Evolutionary conservation across 2,329 filamentous ascomycete species (phyloP).

Genomic region (Trichoderma semiorbis): DNA sequence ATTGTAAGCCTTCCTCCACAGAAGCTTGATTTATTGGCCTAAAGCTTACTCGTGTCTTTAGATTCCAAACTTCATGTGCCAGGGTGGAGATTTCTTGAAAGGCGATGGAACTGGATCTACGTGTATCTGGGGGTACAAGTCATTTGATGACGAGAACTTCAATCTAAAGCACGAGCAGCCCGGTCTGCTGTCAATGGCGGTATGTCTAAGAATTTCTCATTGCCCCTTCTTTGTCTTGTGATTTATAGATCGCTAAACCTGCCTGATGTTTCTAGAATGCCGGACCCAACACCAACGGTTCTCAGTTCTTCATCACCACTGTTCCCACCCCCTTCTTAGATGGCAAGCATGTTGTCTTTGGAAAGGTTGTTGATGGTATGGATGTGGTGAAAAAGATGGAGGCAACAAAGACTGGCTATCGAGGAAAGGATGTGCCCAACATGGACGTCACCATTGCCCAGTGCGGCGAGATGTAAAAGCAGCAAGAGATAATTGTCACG

Average conservation of each 20-base stretch:
- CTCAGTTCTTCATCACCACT: slow-evolving; percentile 96
- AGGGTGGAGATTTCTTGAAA: slow-evolving; percentile 93
- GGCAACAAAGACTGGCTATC: slow-evolving; percentile 74
- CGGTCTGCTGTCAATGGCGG: slow-evolving; percentile 89
- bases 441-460: slow-evolving; percentile 79
- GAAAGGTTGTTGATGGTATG: slow-evolving; percentile 83
- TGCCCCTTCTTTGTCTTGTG: background rate
- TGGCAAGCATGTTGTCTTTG: slow-evolving; percentile 93
- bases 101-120: slow-evolving; percentile 87
- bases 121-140: slow-evolving; percentile 80
- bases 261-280: slow-evolving; percentile 61
- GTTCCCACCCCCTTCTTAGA: slow-evolving; percentile 83
- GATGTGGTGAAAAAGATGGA: slow-evolving; percentile 92
- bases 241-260: background rate
- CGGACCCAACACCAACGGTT: slow-evolving; percentile 88
- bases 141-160: slow-evolving; percentile 92
- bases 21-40: no score
- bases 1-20: slow-evolving; percentile 59
- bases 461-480: slow-evolving; percentile 82
- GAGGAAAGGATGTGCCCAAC: slow-evolving; percentile 74
- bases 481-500: background rate
- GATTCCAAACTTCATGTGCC: slow-evolving; percentile 97
- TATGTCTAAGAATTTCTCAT: slow-evolving; percentile 43
- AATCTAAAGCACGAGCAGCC: slow-evolving; percentile 70
- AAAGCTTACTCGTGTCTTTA: slow-evolving; percentile 32